phyloP scores from a whole-genome alignment of 2,329 filamentous ascomycete species.

The Drechslerella dactyloides region DNA sequence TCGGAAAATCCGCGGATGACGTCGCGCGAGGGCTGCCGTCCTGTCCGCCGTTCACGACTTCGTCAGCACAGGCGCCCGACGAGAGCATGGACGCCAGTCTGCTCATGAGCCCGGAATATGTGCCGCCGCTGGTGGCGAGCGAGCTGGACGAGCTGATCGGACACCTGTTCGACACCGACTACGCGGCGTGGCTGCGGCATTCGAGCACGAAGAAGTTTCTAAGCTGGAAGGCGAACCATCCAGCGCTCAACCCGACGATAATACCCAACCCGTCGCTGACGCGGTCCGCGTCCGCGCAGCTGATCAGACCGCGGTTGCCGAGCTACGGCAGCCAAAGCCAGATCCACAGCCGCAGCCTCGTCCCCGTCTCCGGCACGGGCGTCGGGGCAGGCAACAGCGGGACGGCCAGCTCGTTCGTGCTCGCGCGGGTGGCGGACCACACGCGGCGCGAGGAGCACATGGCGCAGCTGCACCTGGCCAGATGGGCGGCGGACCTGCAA shows the following conservation, averaged over 20 bases:
- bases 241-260: slow-evolving; percentile 37
- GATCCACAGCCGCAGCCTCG: slow-evolving; percentile 23
- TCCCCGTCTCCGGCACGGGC: slow-evolving; percentile 33
- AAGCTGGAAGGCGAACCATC: slow-evolving; percentile 64
- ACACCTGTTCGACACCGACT: slow-evolving; percentile 77
- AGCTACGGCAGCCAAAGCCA: slow-evolving; percentile 22
- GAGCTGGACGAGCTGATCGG: slow-evolving; percentile 75
- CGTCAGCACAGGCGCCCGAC: slow-evolving; percentile 73
- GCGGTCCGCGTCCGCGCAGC: slow-evolving; percentile 26
- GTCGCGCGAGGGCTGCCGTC: slow-evolving; percentile 54
- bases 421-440: slow-evolving; percentile 68
- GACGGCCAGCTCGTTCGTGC: slow-evolving; percentile 63
- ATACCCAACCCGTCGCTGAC: slow-evolving; percentile 25
- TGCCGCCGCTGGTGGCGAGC: slow-evolving; percentile 77
- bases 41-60: slow-evolving; percentile 74
- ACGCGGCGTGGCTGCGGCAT: slow-evolving; percentile 80
- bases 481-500: slow-evolving; percentile 83
- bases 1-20: slow-evolving; percentile 61
- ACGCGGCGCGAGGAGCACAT: slow-evolving; percentile 67
- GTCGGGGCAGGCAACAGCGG: slow-evolving; percentile 48
- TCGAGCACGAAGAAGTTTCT: slow-evolving; percentile 81
- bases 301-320: slow-evolving; percentile 57
- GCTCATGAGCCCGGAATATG: slow-evolving; percentile 89
- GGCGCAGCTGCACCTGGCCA: slow-evolving; percentile 74
- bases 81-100: slow-evolving; percentile 91